Conservation (phyloP, 192 early-diverging fungal species). For the Linnemannia zychae region DNA sequence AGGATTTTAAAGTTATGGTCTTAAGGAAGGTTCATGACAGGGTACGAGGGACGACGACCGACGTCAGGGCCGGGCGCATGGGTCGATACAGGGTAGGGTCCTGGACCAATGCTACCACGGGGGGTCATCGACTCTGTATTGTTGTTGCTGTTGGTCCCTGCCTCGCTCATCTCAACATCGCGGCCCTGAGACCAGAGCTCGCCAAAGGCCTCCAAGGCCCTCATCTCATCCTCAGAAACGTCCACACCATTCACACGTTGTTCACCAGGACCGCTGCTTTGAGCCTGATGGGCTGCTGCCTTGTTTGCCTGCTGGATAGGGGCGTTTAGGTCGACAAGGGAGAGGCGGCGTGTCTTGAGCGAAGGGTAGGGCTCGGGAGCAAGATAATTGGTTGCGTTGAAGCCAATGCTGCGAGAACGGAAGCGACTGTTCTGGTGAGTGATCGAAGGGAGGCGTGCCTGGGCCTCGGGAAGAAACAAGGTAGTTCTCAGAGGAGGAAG, state of each 20-base stretch:
- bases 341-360: constrained; percentile 37
- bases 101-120: neutral
- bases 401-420: constrained; percentile 41
- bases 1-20: neutral
- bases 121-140: neutral
- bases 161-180: constrained; percentile 35
- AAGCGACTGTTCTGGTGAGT: constrained; percentile 9
- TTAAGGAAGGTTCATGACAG: constrained; percentile 3
- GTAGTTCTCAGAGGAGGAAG: constrained; percentile 36
- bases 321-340: constrained; percentile 45
- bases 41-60: constrained; percentile 25
- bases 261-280: neutral
- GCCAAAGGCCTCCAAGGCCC: constrained; percentile 52
- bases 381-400: neutral
- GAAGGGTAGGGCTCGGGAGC: constrained; percentile 8
- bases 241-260: constrained; percentile 21
- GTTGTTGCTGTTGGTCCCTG: neutral
- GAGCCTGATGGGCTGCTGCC: constrained; percentile 23
- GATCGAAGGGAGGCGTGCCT: constrained; percentile 23
- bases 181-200: constrained; percentile 53
- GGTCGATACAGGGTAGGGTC: constrained; percentile 8
- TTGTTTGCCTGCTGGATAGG: constrained; percentile 43
- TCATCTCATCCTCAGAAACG: constrained; percentile 50
- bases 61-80: constrained; percentile 32
- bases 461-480: constrained; percentile 24